These are phyloP conservation scores for Pleoardoris graminearum DNA, from an alignment of 2,329 filamentous ascomycete species.

Conservation along the genomic window DNA sequence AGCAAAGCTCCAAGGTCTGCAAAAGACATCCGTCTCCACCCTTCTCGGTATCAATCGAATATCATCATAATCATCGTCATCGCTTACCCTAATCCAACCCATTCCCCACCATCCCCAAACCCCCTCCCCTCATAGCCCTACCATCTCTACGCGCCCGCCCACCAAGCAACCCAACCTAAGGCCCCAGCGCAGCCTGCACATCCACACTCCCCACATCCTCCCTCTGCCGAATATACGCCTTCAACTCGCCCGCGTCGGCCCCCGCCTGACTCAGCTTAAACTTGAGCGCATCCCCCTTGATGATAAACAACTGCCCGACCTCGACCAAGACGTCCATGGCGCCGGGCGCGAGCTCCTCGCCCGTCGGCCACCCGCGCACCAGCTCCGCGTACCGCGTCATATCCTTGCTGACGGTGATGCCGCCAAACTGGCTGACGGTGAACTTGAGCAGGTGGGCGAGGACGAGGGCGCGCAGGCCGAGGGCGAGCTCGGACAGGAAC, in stretches of 20 bases:
- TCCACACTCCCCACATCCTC: conserved; percentile 82
- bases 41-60: no score
- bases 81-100: no score
- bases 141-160: no score
- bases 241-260: conserved; percentile 62
- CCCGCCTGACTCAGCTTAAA: conserved; percentile 53
- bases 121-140: no score
- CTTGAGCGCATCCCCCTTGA: conserved; percentile 64
- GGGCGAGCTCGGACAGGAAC: conserved; percentile 81
- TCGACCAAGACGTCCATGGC: conserved; percentile 85
- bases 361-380: conserved; percentile 75
- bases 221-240: conserved; percentile 79
- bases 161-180: conserved; percentile 23
- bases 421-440: conserved; percentile 87
- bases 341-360: conserved; percentile 57
- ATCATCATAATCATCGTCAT: no score
- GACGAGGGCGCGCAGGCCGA: conserved; percentile 75
- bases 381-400: conserved; percentile 91
- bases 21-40: no score
- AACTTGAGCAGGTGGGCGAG: conserved; percentile 96
- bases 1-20: no score
- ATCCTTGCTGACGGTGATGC: conserved; percentile 93
- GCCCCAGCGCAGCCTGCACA: conserved; percentile 78
- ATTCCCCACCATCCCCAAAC: no score
- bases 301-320: conserved; percentile 93